phyloP scores from a whole-genome alignment of 345 rosid species.

The Gossypium sturtianum region DNA sequence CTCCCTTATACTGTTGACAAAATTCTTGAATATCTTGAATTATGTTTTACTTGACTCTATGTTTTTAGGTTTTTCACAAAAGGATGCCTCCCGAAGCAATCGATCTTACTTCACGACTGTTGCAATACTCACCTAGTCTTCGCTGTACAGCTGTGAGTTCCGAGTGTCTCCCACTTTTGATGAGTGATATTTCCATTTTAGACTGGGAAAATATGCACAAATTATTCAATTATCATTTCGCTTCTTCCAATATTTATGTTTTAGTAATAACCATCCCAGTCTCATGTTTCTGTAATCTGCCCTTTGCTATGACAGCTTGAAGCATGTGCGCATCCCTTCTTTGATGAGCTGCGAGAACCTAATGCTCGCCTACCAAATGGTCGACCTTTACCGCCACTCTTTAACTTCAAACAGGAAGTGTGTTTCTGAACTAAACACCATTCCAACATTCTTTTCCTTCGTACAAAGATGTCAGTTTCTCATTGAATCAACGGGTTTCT shows the following conservation, averaged over 20 bases:
- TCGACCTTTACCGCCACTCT: conserved; percentile 50
- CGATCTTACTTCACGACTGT: conserved; percentile 71
- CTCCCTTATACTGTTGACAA: too few species aligned
- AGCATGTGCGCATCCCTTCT: conserved; percentile 71
- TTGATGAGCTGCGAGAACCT: conserved; percentile 59
- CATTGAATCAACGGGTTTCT: not conserved
- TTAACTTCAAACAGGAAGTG: conserved; percentile 70
- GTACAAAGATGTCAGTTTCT: not conserved
- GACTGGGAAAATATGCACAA: not conserved
- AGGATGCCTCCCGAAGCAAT: conserved; percentile 88
- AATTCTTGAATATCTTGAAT: not conserved
- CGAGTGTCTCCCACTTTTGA: not conserved
- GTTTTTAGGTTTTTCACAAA: conserved; percentile 61
- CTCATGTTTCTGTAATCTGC: not conserved
- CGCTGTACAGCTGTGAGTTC: conserved; percentile 75
- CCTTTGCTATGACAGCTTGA: conserved; percentile 33
- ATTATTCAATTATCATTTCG: not conserved
- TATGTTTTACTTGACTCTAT: not conserved
- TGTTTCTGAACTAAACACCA: conserved; percentile 5
- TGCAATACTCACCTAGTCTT: conserved; percentile 84
- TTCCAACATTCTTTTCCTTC: not conserved
- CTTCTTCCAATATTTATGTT: not conserved
- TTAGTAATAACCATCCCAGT: not conserved
- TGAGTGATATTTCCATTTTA: not conserved
- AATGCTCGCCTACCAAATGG: conserved; percentile 54